Percentiles rank a stretch among this genome's conserved stretches.
phyloP scores from a whole-genome alignment of 305 asterid species.

The Solanum hybrid region DNA sequence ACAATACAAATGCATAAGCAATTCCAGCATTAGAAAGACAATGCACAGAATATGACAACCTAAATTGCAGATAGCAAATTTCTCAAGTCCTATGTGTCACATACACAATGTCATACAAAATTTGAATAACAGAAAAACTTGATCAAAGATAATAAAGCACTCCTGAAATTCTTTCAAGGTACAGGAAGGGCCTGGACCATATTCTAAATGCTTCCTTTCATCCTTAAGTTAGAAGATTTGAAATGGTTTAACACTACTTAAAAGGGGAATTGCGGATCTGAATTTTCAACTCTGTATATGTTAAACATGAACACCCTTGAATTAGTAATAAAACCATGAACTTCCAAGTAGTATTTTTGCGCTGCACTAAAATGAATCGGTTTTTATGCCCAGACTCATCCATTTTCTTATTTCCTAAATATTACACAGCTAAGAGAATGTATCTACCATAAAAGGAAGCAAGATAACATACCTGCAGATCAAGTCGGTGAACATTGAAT shows the following conservation, averaged over 20 bases:
- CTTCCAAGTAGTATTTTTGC: neutral
- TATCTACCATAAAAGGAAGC: neutral
- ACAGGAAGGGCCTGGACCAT: neutral
- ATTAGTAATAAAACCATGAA: neutral
- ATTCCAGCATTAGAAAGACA: neutral
- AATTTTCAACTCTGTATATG: neutral
- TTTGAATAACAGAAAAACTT: neutral
- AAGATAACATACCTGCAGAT: constrained; percentile 49
- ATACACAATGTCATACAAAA: neutral
- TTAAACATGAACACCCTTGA: neutral
- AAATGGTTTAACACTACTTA: neutral
- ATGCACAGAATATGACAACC: neutral
- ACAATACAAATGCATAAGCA: neutral
- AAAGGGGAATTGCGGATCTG: neutral
- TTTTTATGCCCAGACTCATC: neutral
- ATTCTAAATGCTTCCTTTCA: neutral
- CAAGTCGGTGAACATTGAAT: constrained; percentile 77
- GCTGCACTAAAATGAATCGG: neutral
- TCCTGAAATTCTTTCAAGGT: neutral
- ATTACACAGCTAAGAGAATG: neutral
- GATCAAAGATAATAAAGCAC: neutral
- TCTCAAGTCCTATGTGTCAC: neutral
- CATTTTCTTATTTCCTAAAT: neutral
- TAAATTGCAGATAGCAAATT: neutral
- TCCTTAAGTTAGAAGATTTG: neutral